phyloP scores from a whole-genome alignment of 345 rosid species.

The Bruguiera parviflora region DNA sequence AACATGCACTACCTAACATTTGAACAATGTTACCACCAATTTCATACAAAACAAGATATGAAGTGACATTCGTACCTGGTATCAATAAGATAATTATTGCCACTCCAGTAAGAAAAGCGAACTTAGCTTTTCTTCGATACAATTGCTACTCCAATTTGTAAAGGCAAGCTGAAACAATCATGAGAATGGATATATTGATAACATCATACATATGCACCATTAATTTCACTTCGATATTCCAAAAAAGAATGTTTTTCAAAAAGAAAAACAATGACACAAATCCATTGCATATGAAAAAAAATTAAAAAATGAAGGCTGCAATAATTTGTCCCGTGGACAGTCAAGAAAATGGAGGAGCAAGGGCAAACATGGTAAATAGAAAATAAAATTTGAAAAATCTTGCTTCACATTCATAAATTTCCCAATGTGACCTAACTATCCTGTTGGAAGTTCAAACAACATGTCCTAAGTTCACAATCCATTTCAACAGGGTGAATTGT shows the following conservation, averaged over 20 bases:
- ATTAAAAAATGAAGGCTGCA: not conserved
- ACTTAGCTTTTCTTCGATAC: conserved; percentile 83
- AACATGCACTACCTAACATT: not conserved
- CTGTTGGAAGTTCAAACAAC: no score
- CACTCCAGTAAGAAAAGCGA: conserved; percentile 83
- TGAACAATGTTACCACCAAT: conserved; percentile 7
- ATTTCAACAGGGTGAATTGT: no score
- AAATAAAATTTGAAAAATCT: no score
- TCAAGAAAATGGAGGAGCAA: no score
- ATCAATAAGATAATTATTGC: conserved; percentile 71
- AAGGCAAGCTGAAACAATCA: conserved; percentile 69
- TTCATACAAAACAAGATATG: conserved; percentile 2
- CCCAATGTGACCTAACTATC: no score
- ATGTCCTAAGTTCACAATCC: no score
- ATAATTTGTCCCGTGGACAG: no score
- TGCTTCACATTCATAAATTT: no score
- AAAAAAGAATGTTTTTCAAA: not conserved
- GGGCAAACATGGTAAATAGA: no score
- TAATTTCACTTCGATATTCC: not conserved
- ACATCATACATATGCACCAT: not conserved
- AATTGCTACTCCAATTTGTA: conserved; percentile 88
- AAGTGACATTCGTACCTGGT: conserved; percentile 52
- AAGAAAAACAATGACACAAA: not conserved
- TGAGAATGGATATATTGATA: not conserved
- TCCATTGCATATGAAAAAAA: not conserved